phyloP scores from a whole-genome alignment of 129 eudicot genomes.

The Ambrosia trifida region DNA sequence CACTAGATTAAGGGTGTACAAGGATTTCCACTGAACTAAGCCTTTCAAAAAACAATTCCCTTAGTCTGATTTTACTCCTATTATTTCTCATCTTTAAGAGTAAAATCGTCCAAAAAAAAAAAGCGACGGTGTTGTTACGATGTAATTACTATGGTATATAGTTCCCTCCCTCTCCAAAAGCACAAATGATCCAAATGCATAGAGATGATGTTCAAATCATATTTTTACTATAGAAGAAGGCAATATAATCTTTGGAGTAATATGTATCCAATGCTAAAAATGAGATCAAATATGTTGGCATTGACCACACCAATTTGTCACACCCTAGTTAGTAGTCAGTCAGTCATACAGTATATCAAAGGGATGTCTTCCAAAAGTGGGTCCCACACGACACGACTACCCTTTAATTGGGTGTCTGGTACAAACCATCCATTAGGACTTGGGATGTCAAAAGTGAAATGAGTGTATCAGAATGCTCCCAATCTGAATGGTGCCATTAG shows the following conservation, averaged over 20 bases:
- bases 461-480: conserved; percentile 29
- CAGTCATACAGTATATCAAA: conserved; percentile 24
- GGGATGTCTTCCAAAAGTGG: conserved; percentile 11
- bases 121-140: background rate
- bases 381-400: conserved; percentile 10
- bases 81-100: background rate
- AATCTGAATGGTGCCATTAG: background rate
- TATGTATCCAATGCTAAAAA: conserved; percentile 21
- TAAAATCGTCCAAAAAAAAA: background rate
- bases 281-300: conserved; percentile 24
- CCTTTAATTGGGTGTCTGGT: conserved; percentile 17
- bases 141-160: background rate
- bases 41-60: too few relatives aligned
- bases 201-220: background rate
- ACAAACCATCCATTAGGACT: conserved; percentile 27
- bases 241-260: background rate
- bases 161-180: background rate
- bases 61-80: background rate
- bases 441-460: background rate
- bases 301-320: conserved; percentile 13
- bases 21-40: too few relatives aligned
- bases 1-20: too few relatives aligned
- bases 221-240: conserved; percentile 6
- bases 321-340: conserved; percentile 22
- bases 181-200: background rate